Evolutionary conservation across 148 eudicot species (phyloP), one percentile per base, ranked within the genome.

Genomic region (Rhododendron ferrugineum): DNA sequence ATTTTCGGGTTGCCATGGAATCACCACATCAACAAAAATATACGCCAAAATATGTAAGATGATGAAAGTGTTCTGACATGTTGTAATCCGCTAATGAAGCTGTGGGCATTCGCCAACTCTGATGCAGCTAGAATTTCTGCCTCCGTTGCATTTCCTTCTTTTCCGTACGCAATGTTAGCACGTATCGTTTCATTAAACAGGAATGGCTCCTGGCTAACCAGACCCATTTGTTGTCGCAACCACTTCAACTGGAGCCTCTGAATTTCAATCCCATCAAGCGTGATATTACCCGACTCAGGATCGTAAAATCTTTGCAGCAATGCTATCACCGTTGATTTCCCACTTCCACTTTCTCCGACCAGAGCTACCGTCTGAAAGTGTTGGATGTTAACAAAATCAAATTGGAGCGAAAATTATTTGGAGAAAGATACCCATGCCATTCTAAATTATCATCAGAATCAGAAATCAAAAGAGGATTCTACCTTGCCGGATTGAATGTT

Each of bases 321-420:
- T 23, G 95, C 92, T 44, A 94, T 90, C 46, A 93, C 95, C 16
- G 95, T 93, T 81, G 98, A 94, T 89, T 94, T 94, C 78, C 95
- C 95, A 34, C 98, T 89, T 50, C 98, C 98, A 85, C 98, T 94
- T 85, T 94, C 98, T 76, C 98, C 98, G 56, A 94, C 98, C 4
- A 94, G 83, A 82, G 95, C 98, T 62, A 94, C 91, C 4, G 93
- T 89, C 95, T 93, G 85, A 3, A 6, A 56, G 6, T 15, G 11
- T 26, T 15, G 15, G 22, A 47, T 79, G 4, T 28, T 13, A 32
- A 79, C 16, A 47, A 78, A 11, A 42, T 26, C 9, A 78, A 44
- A 23, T 0, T 46, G 26, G 26, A 6, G n/a, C 20, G 15, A 40
- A 74, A 32, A 36, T 52, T 74, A 40, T 32, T 32, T 13, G 26